A percentile compares a stretch with the other conserved stretches of the same genome.
These are phyloP conservation scores for Heterococcus sp. DNA, from an alignment of 108 stramenopile genomes.

Conservation along the genomic window DNA sequence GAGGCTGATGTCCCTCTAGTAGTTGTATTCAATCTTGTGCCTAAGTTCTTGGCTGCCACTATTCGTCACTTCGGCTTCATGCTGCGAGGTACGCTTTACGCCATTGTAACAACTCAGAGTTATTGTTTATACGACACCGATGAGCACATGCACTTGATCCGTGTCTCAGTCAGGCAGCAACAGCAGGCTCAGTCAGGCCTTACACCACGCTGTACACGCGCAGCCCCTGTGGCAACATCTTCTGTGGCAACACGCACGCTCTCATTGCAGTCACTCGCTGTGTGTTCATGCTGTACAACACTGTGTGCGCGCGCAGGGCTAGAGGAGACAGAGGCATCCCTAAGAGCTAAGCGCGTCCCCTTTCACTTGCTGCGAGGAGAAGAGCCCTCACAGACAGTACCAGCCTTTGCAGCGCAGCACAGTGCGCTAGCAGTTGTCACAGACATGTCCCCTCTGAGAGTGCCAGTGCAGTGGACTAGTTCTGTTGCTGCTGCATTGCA, in stretches of 20 bases:
- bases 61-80: constrained; percentile 79
- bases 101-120: too few relatives aligned
- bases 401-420: constrained; percentile 45
- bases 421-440: constrained; percentile 67
- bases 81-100: constrained; percentile 79
- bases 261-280: too few relatives aligned
- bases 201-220: too few relatives aligned
- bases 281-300: too few relatives aligned
- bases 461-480: constrained; percentile 65
- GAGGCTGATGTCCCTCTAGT: constrained; percentile 40
- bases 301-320: too few relatives aligned
- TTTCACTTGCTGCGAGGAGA: constrained; percentile 70
- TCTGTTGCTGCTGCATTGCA: constrained; percentile 56
- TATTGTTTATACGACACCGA: too few relatives aligned
- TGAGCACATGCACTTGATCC: too few relatives aligned
- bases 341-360: constrained; percentile 65
- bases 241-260: too few relatives aligned
- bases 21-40: constrained; percentile 50
- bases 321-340: constrained; percentile 57
- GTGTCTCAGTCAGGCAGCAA: too few relatives aligned
- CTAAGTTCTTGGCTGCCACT: constrained; percentile 46
- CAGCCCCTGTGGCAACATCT: too few relatives aligned
- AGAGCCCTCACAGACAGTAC: constrained; percentile 55
- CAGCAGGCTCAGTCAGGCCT: too few relatives aligned
- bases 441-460: constrained; percentile 84